Evolutionary conservation across 2,329 filamentous ascomycete genomes (phyloP), one percentile per base, ranked within the genome.

Genomic region (Endoconidiophora laricicola): DNA sequence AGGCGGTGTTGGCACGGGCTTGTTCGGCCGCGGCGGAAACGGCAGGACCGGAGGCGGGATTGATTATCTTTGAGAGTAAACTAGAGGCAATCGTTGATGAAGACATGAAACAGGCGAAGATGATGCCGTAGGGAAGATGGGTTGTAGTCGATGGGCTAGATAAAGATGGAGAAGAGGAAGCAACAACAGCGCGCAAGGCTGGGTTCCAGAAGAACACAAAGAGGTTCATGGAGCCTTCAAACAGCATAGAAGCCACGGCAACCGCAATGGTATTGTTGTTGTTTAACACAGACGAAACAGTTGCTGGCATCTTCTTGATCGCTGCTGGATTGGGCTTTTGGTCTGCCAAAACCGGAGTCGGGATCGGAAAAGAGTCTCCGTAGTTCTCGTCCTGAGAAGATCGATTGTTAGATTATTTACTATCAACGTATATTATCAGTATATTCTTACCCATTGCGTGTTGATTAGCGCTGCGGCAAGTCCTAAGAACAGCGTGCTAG

Each of bases 131-230:
- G 0, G 65, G 62, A 29, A 64, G 58, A 7, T 51, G 56, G 1
- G 54, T 3, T 1, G 42, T 14, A 33, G 29, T 12, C 9, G 29
- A 33, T 33, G 29, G 7, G 29, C 29, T 33, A 33, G 29, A 33
- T 12, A 18, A 18, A 18, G 16, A 18, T 10, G 18, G 20, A 57
- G 60, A 3, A 56, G 42, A 12, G 38, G 48, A 36, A 20, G 20
- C 3, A 18, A 44, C 22, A 10, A 33, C 12, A 33, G 29, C 29
- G 49, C 62, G 66, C 42, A 77, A 61, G 36, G 71, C 69, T 0
- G 73, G 71, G 2, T 71, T 67, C 69, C 73, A 77, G 62, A 76
- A 74, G 58, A 77, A 76, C 47, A 78, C 72, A 59, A 76, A 77
- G 20, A 78, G 66, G 58, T 76, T 77, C 64, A 77, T 73, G 14